Evolutionary conservation across 2,329 filamentous ascomycete species (phyloP), one percentile per base, ranked within the genome.

Genomic region (Chaetomiaceae sp.): DNA sequence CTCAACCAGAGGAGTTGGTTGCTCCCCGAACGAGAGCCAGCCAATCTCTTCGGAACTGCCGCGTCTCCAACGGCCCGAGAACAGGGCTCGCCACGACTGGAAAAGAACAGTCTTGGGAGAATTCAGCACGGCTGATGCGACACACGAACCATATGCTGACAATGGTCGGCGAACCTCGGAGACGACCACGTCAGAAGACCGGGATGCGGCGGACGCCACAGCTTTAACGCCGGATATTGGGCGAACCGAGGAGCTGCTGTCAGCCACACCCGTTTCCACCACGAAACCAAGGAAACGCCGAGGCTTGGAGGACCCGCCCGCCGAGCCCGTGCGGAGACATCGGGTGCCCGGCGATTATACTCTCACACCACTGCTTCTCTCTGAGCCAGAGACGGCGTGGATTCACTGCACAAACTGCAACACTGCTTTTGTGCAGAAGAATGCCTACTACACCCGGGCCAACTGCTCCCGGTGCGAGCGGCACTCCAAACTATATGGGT

Each of bases 401-500:
- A 88, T 95, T 40, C 82, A 90, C 58, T 99, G 94, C 71, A 88
- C 84, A 47, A 90, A 87, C 23, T 99, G 94, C 71, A 80, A 82
- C 45, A 79, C 79, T 1, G 82, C 85, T 55, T 99, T 97, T 66
- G 86, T 97, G 5, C 92, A 97, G 68, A 79, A 83, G 36, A 87
- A 97, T 58, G 90, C 89, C 0, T 96, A 95, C 67, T 86, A 85
- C 59, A 96, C 91, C 1, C 83, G 86, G 48, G 84, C 87, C 44
- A 86, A 89, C 14, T 99, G 94, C 67, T 91, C 90, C 4, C 83
- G 94, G 6, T 99, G 94, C 69, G 94, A 99, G 72, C 82, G 94
- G 0, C 94, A 99, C 66, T 95, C 89, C 14, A 97, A 95, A 73
- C 74, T 99, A 0, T 99, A 97, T 67, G 95, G 95, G 0, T 96